phyloP scores from a whole-genome alignment of 257 asterid genomes.

The Prunella vulgaris region DNA sequence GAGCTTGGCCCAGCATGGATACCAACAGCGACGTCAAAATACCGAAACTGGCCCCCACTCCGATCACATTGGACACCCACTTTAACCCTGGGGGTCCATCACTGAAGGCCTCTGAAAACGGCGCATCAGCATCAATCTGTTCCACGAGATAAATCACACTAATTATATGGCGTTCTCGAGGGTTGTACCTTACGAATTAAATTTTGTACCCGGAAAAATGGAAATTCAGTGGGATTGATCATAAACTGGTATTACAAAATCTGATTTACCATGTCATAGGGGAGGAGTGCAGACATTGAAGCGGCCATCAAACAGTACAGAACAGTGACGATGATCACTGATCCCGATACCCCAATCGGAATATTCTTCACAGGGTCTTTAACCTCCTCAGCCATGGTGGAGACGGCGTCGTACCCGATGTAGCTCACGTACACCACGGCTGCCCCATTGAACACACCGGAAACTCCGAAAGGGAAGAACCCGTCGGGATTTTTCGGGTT shows the following conservation, averaged over 20 bases:
- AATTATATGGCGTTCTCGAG: not conserved
- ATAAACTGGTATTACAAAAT: not conserved
- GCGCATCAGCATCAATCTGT: constrained; percentile 79
- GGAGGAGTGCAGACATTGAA: constrained; percentile 79
- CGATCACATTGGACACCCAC: constrained; percentile 93
- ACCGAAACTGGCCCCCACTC: constrained; percentile 96
- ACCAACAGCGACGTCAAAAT: constrained; percentile 86
- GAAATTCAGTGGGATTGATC: not conserved
- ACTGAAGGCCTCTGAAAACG: constrained; percentile 81
- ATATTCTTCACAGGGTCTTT: constrained; percentile 76
- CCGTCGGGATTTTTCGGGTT: constrained; percentile 14
- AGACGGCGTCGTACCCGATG: constrained; percentile 96
- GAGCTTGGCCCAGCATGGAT: constrained; percentile 95
- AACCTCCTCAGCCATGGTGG: constrained; percentile 97
- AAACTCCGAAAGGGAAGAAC: constrained; percentile 68
- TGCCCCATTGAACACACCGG: constrained; percentile 87
- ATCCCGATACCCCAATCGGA: constrained; percentile 88
- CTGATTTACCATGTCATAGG: constrained; percentile 70
- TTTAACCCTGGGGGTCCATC: constrained; percentile 50
- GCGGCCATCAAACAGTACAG: constrained; percentile 94
- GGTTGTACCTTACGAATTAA: not conserved
- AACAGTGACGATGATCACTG: constrained; percentile 77
- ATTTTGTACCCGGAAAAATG: not conserved
- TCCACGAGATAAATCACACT: not conserved
- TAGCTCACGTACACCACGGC: constrained; percentile 89